Conservation (phyloP, 768 basidiomycete genomes). For the Galerina sulciceps region DNA sequence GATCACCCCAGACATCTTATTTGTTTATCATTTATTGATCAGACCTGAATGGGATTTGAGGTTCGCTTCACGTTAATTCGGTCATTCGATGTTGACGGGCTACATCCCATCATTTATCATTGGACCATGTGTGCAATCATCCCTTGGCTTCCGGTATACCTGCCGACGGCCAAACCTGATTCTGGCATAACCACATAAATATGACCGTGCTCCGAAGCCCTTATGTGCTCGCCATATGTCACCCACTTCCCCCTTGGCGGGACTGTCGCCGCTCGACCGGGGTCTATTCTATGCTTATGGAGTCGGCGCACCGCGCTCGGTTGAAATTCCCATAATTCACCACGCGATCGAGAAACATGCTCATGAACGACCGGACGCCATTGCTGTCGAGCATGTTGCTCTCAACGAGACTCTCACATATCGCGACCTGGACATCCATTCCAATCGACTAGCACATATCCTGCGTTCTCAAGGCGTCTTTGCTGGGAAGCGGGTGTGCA, state of each 20-base stretch:
- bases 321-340: slow-evolving; percentile 29
- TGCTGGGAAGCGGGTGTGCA: slow-evolving; percentile 47
- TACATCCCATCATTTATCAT: no score
- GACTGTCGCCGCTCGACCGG: slow-evolving; percentile 23
- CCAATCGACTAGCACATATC: slow-evolving; percentile 34
- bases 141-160: no score
- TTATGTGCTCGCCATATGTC: background rate
- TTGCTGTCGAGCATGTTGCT: slow-evolving; percentile 29
- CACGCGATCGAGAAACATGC: slow-evolving; percentile 30
- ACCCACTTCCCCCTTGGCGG: slow-evolving; percentile 16
- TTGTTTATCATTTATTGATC: no score
- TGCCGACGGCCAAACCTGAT: background rate
- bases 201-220: background rate
- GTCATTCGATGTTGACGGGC: no score
- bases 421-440: slow-evolving; percentile 30
- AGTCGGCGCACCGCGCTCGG: slow-evolving; percentile 20
- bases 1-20: no score
- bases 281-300: slow-evolving; percentile 28
- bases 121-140: no score
- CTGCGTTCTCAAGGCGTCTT: slow-evolving; percentile 41
- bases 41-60: no score
- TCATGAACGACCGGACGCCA: slow-evolving; percentile 22
- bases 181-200: background rate
- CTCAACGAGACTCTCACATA: slow-evolving; percentile 32
- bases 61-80: no score